Base-by-base conservation (phyloP, 2,329 filamentous ascomycete species). In the Xylaria sp. region DNA sequence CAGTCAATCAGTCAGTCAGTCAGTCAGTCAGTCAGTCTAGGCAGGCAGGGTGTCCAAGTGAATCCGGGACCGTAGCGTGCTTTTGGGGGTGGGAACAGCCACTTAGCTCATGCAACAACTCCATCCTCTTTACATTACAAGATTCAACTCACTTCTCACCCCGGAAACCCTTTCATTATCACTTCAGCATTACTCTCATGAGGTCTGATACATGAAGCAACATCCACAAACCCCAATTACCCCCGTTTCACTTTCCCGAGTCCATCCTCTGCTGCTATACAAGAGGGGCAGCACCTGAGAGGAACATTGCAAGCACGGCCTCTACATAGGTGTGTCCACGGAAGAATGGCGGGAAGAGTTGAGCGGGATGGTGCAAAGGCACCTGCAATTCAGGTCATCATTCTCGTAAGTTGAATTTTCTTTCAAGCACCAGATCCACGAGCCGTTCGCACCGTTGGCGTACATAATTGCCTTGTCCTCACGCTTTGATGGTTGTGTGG, bases 301-400 rank as follows among this genome's bases (percentile, higher is more conserved):
- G 20, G 25, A n/a, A 9, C 48, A 32, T 10, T 8, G 25, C 48
- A n/a, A 25, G 48, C 4, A 52, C 25, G 15, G 20, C 13, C 18
- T 53, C 36, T 43, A 55, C 52, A 34, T 32, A 46, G 62, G 46
- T 20, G 23, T 30, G 57, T 20, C 32, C 48, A 20, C 41, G 50
- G 15, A 58, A 63, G 45, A 41, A 72, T 66, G 65, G 63, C 68
- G 57, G 60, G 64, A 67, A 32, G 58, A 48, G 72, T 68, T 34
- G 70, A 72, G 36, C 60, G 61, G 34, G 70, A 70, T 48, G 69
- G 71, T 65, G 70, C 68, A 50, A 71, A 62, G 60, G 56, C 67
- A 65, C 85, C 88, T 78, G 87, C 88, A 46, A 81, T 93, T 80
- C 90, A 93, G 80, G 89, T 93, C 55, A 92, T 93, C 81, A 84